These are phyloP conservation scores for Annulohypoxylon nitens DNA, from an alignment of 495 filamentous ascomycete genomes.

Conservation along the genomic window DNA sequence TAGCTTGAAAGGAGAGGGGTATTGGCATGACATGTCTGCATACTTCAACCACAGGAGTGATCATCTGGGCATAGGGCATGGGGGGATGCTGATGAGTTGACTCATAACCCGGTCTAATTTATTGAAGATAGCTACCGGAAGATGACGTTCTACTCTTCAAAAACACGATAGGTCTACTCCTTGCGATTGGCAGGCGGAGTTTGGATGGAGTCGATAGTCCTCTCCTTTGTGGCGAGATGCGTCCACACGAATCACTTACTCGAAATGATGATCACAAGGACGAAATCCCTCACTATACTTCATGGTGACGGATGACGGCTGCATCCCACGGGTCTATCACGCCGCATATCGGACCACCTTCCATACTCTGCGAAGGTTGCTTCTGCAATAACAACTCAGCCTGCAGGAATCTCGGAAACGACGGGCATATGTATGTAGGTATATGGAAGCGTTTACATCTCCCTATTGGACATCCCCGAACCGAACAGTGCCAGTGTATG, in stretches of 20 bases:
- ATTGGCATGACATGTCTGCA: too few relatives aligned
- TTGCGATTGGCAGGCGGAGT: conserved; percentile 1
- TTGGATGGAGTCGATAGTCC: not conserved
- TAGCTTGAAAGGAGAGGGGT: too few relatives aligned
- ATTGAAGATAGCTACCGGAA: too few relatives aligned
- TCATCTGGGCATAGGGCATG: too few relatives aligned
- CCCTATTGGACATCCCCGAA: not conserved
- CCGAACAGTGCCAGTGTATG: not conserved
- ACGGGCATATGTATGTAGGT: conserved; percentile 1
- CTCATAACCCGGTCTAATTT: too few relatives aligned
- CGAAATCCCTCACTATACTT: not conserved
- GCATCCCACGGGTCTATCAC: not conserved
- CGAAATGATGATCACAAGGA: not conserved
- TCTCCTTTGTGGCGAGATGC: too few relatives aligned
- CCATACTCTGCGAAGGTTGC: not conserved
- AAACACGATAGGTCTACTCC: not conserved
- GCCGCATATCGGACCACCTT: not conserved
- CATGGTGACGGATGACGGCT: not conserved
- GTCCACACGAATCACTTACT: not conserved
- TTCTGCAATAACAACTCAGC: not conserved
- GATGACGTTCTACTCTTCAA: too few relatives aligned
- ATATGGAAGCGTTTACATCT: not conserved
- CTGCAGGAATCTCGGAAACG: not conserved
- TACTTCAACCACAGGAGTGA: too few relatives aligned
- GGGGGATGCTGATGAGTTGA: too few relatives aligned